Conservation (phyloP, 108 stramenopile genomes). For the Heterococcus sp. region DNA sequence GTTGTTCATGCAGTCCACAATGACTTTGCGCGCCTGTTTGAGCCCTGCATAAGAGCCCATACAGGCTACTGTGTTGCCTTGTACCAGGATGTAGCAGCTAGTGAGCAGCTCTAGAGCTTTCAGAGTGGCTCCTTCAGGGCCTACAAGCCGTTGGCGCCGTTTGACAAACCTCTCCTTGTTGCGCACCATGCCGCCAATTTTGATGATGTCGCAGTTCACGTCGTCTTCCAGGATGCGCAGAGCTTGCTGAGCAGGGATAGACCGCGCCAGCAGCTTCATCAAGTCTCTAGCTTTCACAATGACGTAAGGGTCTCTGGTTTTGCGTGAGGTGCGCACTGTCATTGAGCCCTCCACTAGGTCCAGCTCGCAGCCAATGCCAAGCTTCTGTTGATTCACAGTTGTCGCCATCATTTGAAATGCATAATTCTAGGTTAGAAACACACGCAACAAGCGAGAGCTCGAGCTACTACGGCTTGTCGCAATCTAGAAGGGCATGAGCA, state of each 20-base stretch:
- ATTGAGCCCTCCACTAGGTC: conserved; percentile 94
- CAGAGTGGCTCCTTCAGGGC: conserved; percentile 94
- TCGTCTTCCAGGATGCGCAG: conserved; percentile 90
- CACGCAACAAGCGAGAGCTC: too few species aligned
- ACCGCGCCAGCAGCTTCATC: conserved; percentile 88
- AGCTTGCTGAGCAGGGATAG: conserved; percentile 68
- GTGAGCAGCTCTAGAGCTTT: conserved; percentile 93
- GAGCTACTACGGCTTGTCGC: too few species aligned
- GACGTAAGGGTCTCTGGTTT: conserved; percentile 89
- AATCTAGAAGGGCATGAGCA: too few species aligned
- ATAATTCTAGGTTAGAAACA: too few species aligned
- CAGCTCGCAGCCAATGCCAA: conserved; percentile 63
- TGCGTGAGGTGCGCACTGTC: conserved; percentile 92
- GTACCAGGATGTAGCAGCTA: conserved; percentile 92
- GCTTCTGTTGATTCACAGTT: conserved; percentile 50
- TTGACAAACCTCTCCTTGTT: conserved; percentile 99
- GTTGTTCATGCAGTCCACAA: conserved; percentile 97
- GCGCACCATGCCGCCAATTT: conserved; percentile 95
- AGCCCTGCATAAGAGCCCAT: conserved; percentile 58
- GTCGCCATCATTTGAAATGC: too few species aligned
- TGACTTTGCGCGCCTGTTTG: conserved; percentile 87
- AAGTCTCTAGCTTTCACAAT: conserved; percentile 95
- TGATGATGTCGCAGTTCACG: conserved; percentile 92
- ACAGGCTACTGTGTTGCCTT: conserved; percentile 27
- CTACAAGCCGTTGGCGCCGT: conserved; percentile 87